These are phyloP conservation scores for Boeremia lycopersici DNA, from an alignment of 2,329 filamentous ascomycete genomes.

Conservation along the genomic window DNA sequence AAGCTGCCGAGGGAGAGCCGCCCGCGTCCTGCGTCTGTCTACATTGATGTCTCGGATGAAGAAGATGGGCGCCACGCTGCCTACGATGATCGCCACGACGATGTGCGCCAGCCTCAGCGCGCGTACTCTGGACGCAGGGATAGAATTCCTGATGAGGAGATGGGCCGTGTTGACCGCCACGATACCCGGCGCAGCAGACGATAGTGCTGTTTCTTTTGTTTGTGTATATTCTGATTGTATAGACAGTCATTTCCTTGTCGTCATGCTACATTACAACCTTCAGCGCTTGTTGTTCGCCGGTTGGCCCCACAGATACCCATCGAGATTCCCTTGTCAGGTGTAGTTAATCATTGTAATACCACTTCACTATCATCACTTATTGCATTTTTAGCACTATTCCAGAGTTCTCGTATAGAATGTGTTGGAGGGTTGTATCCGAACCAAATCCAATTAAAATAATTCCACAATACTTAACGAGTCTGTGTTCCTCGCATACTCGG, in stretches of 20 bases:
- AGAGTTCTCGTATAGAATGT: no score
- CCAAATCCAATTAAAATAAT: neutral
- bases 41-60: conserved; percentile 53
- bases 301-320: conserved; percentile 13
- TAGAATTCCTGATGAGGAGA: conserved; percentile 39
- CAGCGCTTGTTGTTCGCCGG: conserved; percentile 5
- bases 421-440: no score
- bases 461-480: neutral
- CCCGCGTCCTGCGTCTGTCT: conserved; percentile 53
- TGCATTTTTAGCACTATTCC: neutral
- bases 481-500: no score
- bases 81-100: conserved; percentile 30
- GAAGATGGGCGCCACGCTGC: conserved; percentile 36
- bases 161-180: conserved; percentile 34
- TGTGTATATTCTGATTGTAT: conserved; percentile 1
- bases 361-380: neutral
- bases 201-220: conserved; percentile 12
- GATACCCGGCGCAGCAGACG: conserved; percentile 32
- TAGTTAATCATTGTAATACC: conserved; percentile 14
- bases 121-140: conserved; percentile 37
- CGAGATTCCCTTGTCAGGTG: neutral
- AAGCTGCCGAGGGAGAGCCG: conserved; percentile 30
- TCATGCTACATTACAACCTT: neutral
- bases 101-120: conserved; percentile 37
- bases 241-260: neutral